phyloP scores from a whole-genome alignment of 352 stramenopile species.

The Nothophytophthora sp. region DNA sequence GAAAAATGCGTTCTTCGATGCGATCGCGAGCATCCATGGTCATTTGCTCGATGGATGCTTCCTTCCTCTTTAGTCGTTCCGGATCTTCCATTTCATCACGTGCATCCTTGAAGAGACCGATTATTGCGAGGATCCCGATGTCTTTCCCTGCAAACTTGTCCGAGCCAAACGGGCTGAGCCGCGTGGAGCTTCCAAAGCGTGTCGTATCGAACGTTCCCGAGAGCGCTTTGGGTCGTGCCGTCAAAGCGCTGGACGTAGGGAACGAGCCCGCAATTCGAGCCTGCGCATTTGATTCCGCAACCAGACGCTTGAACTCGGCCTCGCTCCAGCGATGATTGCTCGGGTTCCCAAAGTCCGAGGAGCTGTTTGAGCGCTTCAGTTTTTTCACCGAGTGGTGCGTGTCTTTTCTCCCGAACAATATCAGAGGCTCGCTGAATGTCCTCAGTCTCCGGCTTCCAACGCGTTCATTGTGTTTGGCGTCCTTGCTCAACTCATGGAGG shows the following conservation, averaged over 20 bases:
- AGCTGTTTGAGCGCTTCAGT: conserved; percentile 74
- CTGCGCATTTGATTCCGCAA: conserved; percentile 65
- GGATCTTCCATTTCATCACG: conserved; percentile 53
- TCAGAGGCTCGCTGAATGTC: conserved; percentile 62
- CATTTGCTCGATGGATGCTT: conserved; percentile 59
- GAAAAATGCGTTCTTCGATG: conserved; percentile 77
- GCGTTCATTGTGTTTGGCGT: conserved; percentile 35
- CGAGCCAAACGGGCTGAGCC: conserved; percentile 46
- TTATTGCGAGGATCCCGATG: conserved; percentile 49
- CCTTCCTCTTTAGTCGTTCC: conserved; percentile 33
- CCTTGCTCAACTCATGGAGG: conserved; percentile 48
- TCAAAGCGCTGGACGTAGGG: conserved; percentile 29
- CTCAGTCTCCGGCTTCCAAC: conserved; percentile 34
- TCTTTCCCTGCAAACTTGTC: conserved; percentile 46
- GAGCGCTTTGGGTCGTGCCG: conserved; percentile 48
- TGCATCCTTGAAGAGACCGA: conserved; percentile 69
- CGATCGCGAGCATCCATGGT: conserved; percentile 55
- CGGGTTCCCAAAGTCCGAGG: conserved; percentile 62
- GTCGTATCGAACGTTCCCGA: conserved; percentile 65
- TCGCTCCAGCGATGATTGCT: conserved; percentile 77
- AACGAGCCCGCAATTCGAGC: conserved; percentile 43
- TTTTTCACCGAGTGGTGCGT: conserved; percentile 37
- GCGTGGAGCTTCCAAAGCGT: conserved; percentile 50
- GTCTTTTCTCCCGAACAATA: conserved; percentile 36
- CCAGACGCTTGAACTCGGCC: conserved; percentile 69